These are phyloP conservation scores for Hymenoscyphus infarciens DNA, from an alignment of 2,329 filamentous ascomycete genomes.

Conservation along the genomic window DNA sequence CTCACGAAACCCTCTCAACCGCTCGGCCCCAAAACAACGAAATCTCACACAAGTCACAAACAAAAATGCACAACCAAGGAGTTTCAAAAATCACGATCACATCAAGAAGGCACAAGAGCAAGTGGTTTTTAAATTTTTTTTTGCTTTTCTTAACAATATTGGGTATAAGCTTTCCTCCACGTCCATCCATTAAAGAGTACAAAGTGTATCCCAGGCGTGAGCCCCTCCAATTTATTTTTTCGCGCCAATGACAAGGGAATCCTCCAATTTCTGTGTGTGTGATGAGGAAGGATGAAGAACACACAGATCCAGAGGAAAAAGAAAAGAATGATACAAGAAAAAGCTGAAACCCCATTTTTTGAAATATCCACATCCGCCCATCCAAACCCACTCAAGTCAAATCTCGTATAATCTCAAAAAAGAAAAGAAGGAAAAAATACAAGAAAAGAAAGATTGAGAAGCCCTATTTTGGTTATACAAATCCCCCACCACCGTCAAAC, in stretches of 20 bases:
- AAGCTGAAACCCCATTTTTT: slow-evolving; percentile 1
- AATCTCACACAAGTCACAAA: background rate
- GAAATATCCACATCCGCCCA: background rate
- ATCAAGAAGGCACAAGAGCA: background rate
- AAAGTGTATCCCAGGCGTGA: background rate
- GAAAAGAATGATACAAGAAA: background rate
- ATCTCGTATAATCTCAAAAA: background rate
- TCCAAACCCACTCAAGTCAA: background rate
- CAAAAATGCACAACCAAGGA: background rate
- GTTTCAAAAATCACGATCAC: background rate
- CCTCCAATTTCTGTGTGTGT: background rate
- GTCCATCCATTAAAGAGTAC: background rate
- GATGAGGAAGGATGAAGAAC: background rate
- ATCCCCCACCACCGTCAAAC: background rate
- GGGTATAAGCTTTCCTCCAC: slow-evolving; percentile 1
- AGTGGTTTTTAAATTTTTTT: background rate
- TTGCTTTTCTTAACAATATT: background rate
- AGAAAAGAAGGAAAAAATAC: background rate
- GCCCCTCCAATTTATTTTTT: background rate
- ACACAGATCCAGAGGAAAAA: background rate
- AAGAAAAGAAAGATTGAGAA: background rate
- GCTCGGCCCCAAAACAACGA: background rate
- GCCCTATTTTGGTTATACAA: background rate
- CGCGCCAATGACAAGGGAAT: background rate
- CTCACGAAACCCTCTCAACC: background rate